Evolutionary conservation across 2,329 filamentous ascomycete species (phyloP).

Genomic region (Beauveria scarabaeidicola): DNA sequence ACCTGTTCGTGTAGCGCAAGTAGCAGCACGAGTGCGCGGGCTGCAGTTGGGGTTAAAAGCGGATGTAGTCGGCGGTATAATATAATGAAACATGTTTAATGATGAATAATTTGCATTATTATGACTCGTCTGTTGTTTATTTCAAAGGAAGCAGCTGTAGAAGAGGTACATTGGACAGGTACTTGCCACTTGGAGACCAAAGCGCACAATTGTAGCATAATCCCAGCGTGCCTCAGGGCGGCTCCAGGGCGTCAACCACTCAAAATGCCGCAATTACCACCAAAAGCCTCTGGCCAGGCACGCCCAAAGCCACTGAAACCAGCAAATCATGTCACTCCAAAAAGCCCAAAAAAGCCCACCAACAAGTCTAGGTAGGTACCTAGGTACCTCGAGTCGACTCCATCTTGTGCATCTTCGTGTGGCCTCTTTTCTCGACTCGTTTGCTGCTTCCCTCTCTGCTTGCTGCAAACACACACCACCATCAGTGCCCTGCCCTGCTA

Average conservation of each 20-base stretch:
- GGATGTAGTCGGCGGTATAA: not conserved
- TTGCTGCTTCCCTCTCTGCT: not conserved
- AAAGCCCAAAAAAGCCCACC: not conserved
- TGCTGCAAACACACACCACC: not conserved
- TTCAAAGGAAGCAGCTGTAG: no score
- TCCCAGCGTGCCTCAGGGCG: no score
- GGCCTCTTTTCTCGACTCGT: not conserved
- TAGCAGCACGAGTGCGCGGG: not conserved
- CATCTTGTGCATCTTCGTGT: not conserved
- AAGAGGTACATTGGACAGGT: no score
- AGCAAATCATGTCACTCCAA: not conserved
- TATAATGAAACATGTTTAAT: no score
- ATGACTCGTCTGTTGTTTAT: no score
- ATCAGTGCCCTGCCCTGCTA: no score
- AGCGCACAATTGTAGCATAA: not conserved
- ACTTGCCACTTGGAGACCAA: not conserved
- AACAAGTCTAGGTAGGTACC: not conserved
- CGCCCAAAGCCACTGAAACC: not conserved
- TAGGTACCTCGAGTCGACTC: no score
- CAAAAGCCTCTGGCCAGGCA: not conserved
- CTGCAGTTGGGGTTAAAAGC: not conserved
- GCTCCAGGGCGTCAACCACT: not conserved
- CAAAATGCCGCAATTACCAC: slow-evolving; percentile 1
- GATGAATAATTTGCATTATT: no score
- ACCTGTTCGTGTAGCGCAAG: not conserved